Evolutionary conservation across 1,139 yeast genomes (phyloP), one percentile per base, ranked within the genome.

Genomic region (Zygosaccharomyces pseudobailii): DNA sequence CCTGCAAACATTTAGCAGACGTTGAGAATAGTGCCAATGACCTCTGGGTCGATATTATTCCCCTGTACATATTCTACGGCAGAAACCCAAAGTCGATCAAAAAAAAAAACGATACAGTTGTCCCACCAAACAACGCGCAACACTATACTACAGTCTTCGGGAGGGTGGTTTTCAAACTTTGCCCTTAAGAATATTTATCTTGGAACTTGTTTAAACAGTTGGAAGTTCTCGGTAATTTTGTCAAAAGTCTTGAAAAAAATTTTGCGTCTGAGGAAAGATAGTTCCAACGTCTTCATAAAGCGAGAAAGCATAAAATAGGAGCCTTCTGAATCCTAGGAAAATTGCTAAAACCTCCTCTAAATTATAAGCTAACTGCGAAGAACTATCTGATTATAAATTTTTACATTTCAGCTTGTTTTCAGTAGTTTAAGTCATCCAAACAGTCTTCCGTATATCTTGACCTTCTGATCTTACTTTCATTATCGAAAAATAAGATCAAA

Each of bases 21-120:
- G 49, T 49, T 22, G 52, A 44, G 22, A 53, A 45, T 35, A 45
- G 25, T 21, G 48, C 54, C 36, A 40, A 45, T 19, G 46, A 41
- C 41, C 44, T 45, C 42, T 48, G 40, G 36, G 43, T 50, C 27
- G 25, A 31, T 9, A 40, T 23, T 43, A 42, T 39, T 33, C 43
- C 43, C 41, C 31, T 24, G 40, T 42, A 35, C 45, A 42, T 42
- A 17, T 38, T 38, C 22, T 20, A 13, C 32, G 10, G 17, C 32
- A 10, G 19, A 27, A 20, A 20, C 20, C 34, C 27, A 22, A 19
- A 24, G n/a, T 13, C 7, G 31, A 21, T 9, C 10, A 13, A 28
- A 25, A 13, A 20, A 13, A 9, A 30, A 28, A 9, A 38, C 9
- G 9, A 24, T 28, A 4, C 27, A 23, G 28, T 23, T 19, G 34